These are phyloP conservation scores for Pseudocercospora vitis DNA, from an alignment of 2,329 filamentous ascomycete species.

Conservation along the genomic window DNA sequence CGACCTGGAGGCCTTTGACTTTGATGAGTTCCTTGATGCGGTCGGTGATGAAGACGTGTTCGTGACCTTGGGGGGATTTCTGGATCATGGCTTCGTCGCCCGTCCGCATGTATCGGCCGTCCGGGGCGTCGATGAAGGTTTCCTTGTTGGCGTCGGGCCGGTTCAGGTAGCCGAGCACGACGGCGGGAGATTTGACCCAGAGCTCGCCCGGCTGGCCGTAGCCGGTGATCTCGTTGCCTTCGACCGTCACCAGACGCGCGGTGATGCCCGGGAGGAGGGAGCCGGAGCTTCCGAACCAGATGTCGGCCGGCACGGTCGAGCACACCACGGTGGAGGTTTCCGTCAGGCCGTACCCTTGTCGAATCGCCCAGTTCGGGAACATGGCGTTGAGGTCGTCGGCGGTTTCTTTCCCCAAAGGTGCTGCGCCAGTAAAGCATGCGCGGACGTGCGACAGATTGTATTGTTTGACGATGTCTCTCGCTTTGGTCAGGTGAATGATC, in stretches of 20 bases:
- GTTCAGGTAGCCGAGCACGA: slow-evolving; percentile 81
- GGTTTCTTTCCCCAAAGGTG: slow-evolving; percentile 73
- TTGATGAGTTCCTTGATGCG: slow-evolving; percentile 65
- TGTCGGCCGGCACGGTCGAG: slow-evolving; percentile 60
- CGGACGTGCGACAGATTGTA: slow-evolving; percentile 71
- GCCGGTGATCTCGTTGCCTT: slow-evolving; percentile 68
- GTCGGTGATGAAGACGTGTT: slow-evolving; percentile 84
- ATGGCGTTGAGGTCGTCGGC: slow-evolving; percentile 61
- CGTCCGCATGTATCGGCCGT: slow-evolving; percentile 68
- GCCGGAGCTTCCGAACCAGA: slow-evolving; percentile 71
- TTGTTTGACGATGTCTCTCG: slow-evolving; percentile 58
- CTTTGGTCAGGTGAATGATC: slow-evolving; percentile 72
- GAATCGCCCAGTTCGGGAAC: slow-evolving; percentile 65
- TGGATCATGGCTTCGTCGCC: slow-evolving; percentile 79
- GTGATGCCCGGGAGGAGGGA: slow-evolving; percentile 65
- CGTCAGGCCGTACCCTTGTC: slow-evolving; percentile 69
- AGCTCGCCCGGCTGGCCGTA: slow-evolving; percentile 79
- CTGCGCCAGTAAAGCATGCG: slow-evolving; percentile 71
- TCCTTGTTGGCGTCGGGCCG: slow-evolving; percentile 74
- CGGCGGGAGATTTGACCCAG: slow-evolving; percentile 71
- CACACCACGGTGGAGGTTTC: slow-evolving; percentile 72
- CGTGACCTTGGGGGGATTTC: slow-evolving; percentile 63
- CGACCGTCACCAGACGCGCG: slow-evolving; percentile 65
- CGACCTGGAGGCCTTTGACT: slow-evolving; percentile 72
- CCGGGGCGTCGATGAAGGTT: slow-evolving; percentile 66